Evolutionary conservation across 176 grass and related monocot species (phyloP), one percentile per base, ranked within the genome.

Genomic region (Hordeum marinum): DNA sequence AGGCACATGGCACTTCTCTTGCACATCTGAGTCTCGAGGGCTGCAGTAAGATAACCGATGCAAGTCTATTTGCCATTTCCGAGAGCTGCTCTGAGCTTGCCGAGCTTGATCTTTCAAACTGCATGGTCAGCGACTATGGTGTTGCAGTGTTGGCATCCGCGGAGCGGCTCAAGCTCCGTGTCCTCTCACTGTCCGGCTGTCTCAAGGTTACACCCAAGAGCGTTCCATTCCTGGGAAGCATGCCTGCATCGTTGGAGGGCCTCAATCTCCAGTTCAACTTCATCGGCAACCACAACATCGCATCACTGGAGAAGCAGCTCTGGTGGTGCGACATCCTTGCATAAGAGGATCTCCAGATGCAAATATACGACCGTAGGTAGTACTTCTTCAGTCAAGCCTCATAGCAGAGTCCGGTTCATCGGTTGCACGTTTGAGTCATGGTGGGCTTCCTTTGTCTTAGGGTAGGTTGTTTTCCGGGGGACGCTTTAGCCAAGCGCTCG

Each of bases 261-360:
- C 88, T 99, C 52, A 99, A 96, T 77, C 90, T 99, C 15, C 94
- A 94, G 83, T 94, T 79, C 72, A 91, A 94, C 83, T 80, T 94
- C 68, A 91, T 94, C 54, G 89, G 90, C 70, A 91, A 85, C 70
- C 80, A 87, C 68, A 90, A 83, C 73, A 86, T 94, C n/a, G 92
- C 90, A 12, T 87, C 92, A 8, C 73, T 99, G 63, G 94, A 94
- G 86, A 91, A 94, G 79, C 90, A 92, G 57, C 86, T 99, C 55
- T 94, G 88, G 90, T 90, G 86, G 90, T 99, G 96, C 4, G 94
- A 94, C 82, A 94, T 99, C 88, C 90, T 99, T 72, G 87, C 77
- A 64, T 98, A 94, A 94, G 88, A 73, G 55, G 64, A n/a, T 93
- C 76, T 87, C 63, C 75, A 85, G 80, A 89, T 92, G 87, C 82